Conservation (phyloP, 257 asterid species). For the Solanum gandarillasii region DNA sequence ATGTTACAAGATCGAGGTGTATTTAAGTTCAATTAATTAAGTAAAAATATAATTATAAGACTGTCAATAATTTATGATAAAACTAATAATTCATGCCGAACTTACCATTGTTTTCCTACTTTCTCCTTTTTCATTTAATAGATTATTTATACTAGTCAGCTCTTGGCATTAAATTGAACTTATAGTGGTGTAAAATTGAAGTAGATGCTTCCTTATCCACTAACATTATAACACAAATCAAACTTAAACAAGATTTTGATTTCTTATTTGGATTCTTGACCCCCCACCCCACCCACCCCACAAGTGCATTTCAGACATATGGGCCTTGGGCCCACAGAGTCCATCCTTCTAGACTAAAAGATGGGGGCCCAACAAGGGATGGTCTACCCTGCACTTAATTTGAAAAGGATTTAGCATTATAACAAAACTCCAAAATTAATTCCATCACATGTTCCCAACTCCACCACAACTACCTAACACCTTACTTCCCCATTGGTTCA, state of each 20-base stretch:
- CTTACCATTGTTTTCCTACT: neutral
- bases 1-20: no score
- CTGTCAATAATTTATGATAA: no score
- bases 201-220: neutral
- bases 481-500: conserved; percentile 5
- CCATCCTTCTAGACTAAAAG: neutral
- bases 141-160: neutral
- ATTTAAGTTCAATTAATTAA: no score
- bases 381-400: neutral
- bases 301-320: neutral
- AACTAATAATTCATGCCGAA: no score
- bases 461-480: neutral
- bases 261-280: neutral
- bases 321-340: neutral
- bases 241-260: neutral
- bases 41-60: no score
- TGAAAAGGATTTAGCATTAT: neutral
- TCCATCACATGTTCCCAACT: neutral
- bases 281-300: no score
- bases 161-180: neutral
- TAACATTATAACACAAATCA: neutral
- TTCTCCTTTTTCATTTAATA: neutral
- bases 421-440: neutral
- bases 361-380: neutral
- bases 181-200: neutral